Evolutionary conservation across 1,139 yeast genomes (phyloP).

Genomic region (Suhomyces terraborum): DNA sequence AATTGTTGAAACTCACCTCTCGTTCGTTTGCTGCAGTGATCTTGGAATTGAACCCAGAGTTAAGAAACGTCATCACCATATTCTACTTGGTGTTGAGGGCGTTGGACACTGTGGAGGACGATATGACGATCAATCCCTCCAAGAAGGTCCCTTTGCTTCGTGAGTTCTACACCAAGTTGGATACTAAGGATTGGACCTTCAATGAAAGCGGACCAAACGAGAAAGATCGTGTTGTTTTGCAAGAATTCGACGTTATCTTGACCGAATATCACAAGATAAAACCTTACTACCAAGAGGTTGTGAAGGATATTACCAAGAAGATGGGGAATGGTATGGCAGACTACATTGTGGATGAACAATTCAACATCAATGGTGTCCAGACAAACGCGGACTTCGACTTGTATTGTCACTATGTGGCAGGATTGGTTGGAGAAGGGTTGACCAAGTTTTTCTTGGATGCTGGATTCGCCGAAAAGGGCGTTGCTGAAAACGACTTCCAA

Average conservation of each 20-base stretch:
- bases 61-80: slow-evolving; percentile 77
- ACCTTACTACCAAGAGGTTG: slow-evolving; percentile 75
- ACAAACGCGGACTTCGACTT: slow-evolving; percentile 82
- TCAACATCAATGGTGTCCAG: slow-evolving; percentile 75
- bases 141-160: slow-evolving; percentile 76
- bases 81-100: slow-evolving; percentile 88
- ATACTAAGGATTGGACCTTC: slow-evolving; percentile 76
- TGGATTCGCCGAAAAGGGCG: slow-evolving; percentile 55
- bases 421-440: slow-evolving; percentile 94
- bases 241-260: slow-evolving; percentile 66
- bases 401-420: slow-evolving; percentile 97
- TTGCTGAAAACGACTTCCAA: slow-evolving; percentile 52
- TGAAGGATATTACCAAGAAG: slow-evolving; percentile 70
- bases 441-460: slow-evolving; percentile 79
- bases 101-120: slow-evolving; percentile 95
- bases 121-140: slow-evolving; percentile 77
- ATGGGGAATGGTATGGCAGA: slow-evolving; percentile 99
- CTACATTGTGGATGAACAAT: slow-evolving; percentile 76
- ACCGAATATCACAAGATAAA: slow-evolving; percentile 71
- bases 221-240: slow-evolving; percentile 76
- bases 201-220: slow-evolving; percentile 74
- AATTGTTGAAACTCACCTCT: slow-evolving; percentile 68
- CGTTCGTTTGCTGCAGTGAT: slow-evolving; percentile 94
- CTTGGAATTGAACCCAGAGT: slow-evolving; percentile 85
- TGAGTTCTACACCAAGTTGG: slow-evolving; percentile 62